Evolutionary conservation across 768 basidiomycete species (phyloP).

Genomic region (Lentinula guzmanii): DNA sequence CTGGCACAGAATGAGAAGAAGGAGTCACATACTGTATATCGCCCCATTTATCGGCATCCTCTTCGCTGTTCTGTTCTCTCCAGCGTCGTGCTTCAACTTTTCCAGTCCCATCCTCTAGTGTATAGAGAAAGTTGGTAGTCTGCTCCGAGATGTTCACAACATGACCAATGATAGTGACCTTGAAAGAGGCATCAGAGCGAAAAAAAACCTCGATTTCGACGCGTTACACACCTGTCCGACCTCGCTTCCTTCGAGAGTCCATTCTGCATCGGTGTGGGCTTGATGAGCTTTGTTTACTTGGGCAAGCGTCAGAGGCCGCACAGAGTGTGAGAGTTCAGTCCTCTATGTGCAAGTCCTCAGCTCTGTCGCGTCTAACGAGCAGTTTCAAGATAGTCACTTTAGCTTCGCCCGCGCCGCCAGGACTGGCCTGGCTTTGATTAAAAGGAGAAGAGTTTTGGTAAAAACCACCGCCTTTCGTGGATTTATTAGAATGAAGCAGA

Average conservation of each 20-base stretch:
- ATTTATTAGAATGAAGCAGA: neutral
- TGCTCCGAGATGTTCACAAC: conserved; percentile 63
- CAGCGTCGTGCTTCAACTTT: conserved; percentile 75
- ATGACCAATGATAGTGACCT: conserved; percentile 17
- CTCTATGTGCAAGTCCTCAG: conserved; percentile 17
- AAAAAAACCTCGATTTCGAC: conserved; percentile 4
- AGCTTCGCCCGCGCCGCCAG: neutral
- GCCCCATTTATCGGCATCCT: conserved; percentile 43
- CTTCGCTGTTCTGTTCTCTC: conserved; percentile 61
- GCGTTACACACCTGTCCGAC: conserved; percentile 62
- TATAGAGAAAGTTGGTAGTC: conserved; percentile 76
- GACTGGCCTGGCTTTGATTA: conserved; percentile 1
- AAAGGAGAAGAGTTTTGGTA: neutral
- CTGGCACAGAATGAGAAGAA: neutral
- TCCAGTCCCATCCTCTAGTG: conserved; percentile 84
- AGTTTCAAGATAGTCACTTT: neutral
- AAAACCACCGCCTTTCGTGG: neutral
- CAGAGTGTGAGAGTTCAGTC: conserved; percentile 34
- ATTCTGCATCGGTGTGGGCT: conserved; percentile 84
- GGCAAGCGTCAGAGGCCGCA: conserved; percentile 72
- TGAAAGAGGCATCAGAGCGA: neutral
- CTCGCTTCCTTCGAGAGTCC: conserved; percentile 75
- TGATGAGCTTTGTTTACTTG: conserved; percentile 77
- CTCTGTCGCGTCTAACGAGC: neutral
- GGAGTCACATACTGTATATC: conserved; percentile 35